phyloP scores from a whole-genome alignment of 2,329 filamentous ascomycete species.

The Chlorencoelia australis region DNA sequence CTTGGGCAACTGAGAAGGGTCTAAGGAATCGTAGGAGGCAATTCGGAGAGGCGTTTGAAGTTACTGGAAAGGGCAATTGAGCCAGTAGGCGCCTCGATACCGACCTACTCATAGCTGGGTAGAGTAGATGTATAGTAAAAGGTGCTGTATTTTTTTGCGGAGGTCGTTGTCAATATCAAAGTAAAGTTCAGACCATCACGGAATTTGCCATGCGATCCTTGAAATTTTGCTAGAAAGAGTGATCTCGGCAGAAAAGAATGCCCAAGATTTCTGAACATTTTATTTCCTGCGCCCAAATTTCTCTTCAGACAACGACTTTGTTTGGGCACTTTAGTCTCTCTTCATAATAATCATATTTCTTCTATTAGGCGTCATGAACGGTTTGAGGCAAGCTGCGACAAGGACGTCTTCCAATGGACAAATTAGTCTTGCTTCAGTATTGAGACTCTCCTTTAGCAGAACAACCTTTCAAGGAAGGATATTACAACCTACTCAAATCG shows the following conservation, averaged over 20 bases:
- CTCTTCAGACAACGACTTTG: slow-evolving; percentile 8
- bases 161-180: slow-evolving; percentile 5
- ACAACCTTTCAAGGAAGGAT: slow-evolving; percentile 26
- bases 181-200: slow-evolving; percentile 20
- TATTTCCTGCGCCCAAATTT: slow-evolving; percentile 13
- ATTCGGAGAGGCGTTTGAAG: slow-evolving; percentile 8
- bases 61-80: slow-evolving; percentile 22
- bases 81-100: slow-evolving; percentile 21
- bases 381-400: slow-evolving; percentile 19
- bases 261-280: slow-evolving; percentile 14
- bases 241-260: slow-evolving; percentile 19
- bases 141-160: not conserved
- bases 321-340: not conserved
- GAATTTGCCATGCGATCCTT: slow-evolving; percentile 5
- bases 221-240: slow-evolving; percentile 10
- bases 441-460: slow-evolving; percentile 25
- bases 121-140: not conserved
- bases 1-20: slow-evolving; percentile 27
- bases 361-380: slow-evolving; percentile 21
- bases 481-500: slow-evolving; percentile 25
- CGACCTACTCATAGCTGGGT: slow-evolving; percentile 23
- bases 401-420: slow-evolving; percentile 19
- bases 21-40: slow-evolving; percentile 16
- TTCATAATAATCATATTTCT: slow-evolving; percentile 3
- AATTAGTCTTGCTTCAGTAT: slow-evolving; percentile 20